Conservation (phyloP, 352 stramenopile species). For the Heterotrichella gracilis region DNA sequence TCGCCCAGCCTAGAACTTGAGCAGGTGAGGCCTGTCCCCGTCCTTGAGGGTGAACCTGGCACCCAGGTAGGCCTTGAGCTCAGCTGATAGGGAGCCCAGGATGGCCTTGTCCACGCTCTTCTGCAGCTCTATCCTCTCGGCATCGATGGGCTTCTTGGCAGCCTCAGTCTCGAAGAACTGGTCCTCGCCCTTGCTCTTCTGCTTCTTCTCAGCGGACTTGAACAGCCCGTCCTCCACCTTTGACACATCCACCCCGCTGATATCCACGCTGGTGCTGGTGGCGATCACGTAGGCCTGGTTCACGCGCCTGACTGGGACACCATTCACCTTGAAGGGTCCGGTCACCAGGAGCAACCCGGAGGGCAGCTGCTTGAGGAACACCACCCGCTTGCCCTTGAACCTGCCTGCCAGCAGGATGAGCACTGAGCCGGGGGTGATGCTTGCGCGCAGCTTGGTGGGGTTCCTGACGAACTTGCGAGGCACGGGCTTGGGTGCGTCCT, state of each 20-base stretch:
- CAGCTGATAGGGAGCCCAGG: conserved; percentile 31
- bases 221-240: conserved; percentile 39
- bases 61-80: conserved; percentile 91
- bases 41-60: conserved; percentile 87
- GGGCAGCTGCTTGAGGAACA: conserved; percentile 79
- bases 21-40: conserved; percentile 77
- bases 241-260: conserved; percentile 53
- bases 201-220: no score
- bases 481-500: background rate
- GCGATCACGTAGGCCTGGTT: conserved; percentile 96
- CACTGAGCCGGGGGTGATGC: conserved; percentile 74
- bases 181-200: conserved; percentile 32
- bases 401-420: conserved; percentile 76
- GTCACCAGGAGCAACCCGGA: conserved; percentile 70
- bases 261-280: conserved; percentile 78
- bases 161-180: conserved; percentile 77
- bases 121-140: conserved; percentile 89
- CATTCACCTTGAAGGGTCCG: conserved; percentile 90
- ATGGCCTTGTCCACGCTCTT: conserved; percentile 69
- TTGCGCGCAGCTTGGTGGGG: conserved; percentile 48
- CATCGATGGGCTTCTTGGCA: conserved; percentile 53
- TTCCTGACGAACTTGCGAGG: conserved; percentile 14
- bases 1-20: conserved; percentile 98
- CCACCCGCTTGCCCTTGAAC: conserved; percentile 81
- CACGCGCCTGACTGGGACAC: conserved; percentile 74